Percentiles rank a stretch among this genome's conserved stretches.
Conservation (phyloP, 2,329 filamentous ascomycete species). For the Fusarium foetens region DNA sequence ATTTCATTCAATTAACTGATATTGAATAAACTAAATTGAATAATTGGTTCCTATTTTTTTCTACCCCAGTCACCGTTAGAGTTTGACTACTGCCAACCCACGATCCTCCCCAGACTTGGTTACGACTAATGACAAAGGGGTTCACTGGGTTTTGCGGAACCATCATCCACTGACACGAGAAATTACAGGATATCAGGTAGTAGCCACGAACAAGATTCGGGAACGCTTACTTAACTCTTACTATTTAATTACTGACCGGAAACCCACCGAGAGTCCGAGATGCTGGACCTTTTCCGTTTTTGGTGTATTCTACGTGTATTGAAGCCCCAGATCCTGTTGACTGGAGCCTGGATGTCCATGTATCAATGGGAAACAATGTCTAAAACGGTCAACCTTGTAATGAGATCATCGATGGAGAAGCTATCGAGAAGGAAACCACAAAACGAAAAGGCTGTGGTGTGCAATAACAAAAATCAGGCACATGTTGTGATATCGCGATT, state of each 20-base stretch:
- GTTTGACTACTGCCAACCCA: slow-evolving; percentile 4
- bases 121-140: not conserved
- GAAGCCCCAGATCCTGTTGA: not conserved
- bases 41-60: not conserved
- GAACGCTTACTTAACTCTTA: slow-evolving; percentile 18
- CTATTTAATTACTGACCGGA: not conserved
- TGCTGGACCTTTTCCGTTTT: not conserved
- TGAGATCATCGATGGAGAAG: slow-evolving; percentile 4
- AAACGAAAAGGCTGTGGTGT: slow-evolving; percentile 8
- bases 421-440: not conserved
- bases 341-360: not conserved
- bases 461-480: slow-evolving; percentile 14
- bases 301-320: not conserved
- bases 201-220: slow-evolving; percentile 25
- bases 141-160: slow-evolving; percentile 6
- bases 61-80: slow-evolving; percentile 4
- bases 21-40: slow-evolving; percentile 5
- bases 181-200: slow-evolving; percentile 9
- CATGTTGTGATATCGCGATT: slow-evolving; percentile 23
- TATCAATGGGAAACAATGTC: not conserved
- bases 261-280: not conserved
- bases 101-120: slow-evolving; percentile 16
- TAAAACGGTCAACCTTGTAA: slow-evolving; percentile 9
- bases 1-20: slow-evolving; percentile 1
- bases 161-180: slow-evolving; percentile 4